Evolutionary conservation across 2,329 filamentous ascomycete species (phyloP), one percentile per base, ranked within the genome.

Genomic region (Fusarium sp.): DNA sequence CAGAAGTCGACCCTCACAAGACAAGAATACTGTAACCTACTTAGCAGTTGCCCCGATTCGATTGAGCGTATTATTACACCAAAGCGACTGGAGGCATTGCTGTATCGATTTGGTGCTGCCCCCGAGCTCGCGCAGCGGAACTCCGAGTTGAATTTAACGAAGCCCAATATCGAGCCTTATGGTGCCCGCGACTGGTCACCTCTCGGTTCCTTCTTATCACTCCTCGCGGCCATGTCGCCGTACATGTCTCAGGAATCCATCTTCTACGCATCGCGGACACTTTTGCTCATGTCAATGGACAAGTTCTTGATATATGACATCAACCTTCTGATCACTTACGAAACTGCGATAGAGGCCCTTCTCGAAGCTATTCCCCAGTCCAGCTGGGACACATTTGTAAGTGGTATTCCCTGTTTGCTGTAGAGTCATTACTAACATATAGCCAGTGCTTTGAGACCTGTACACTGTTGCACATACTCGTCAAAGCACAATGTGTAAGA

Each of bases 1-100:
- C 88, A 92, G 70, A 78, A 80, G 40, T 84, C 85, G 32, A 79
- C 83, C 41, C 82, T 86, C 44, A 75, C 92, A 41, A 84, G 88
- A 49, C 76, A 83, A 55, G 86, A 89, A 60, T 93, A 93, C 74
- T 80, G 84, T 55, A 83, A 84, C 44, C 76, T 93, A 6, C 78
- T 86, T 52, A 78, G 81, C 33, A 74, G 79, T 49, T 83, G 82
- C 49, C 65, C 77, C 1, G 78, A 82, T 22, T 82, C 86, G 49
- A 75, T 83, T 9, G 65, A 75, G 24, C 79, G 78, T 3, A 76
- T 86, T 1, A 62, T 89, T 26, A 82, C 83, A 7, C 78, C 82
- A 4, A 71, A 79, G 75, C 68, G 79, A 73, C 67, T 89, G 53
- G 70, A 86, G 50, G 75, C 79, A 7, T 77, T 93, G 13, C 90